These are phyloP conservation scores for Stephania japonica DNA, from an alignment of 164 flowering plant species.

Conservation along the genomic window DNA sequence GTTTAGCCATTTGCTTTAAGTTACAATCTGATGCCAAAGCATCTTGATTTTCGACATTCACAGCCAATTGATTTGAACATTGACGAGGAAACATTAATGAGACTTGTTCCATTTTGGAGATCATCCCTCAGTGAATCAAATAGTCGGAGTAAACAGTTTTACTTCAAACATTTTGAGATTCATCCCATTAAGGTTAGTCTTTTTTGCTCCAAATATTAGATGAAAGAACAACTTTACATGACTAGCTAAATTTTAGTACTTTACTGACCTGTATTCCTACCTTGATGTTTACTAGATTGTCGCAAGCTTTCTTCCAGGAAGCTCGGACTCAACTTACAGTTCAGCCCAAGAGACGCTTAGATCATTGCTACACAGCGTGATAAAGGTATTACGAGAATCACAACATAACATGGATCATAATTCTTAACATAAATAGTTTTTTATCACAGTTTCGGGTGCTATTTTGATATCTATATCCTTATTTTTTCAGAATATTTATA, in stretches of 20 bases:
- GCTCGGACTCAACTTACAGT: slow-evolving; percentile 63
- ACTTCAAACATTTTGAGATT: slow-evolving; percentile 94
- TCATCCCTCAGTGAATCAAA: slow-evolving; percentile 63
- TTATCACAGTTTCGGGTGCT: background rate
- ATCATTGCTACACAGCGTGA: slow-evolving; percentile 83
- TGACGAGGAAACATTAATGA: slow-evolving; percentile 95
- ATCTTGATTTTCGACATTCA: background rate
- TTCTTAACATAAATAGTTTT: slow-evolving; percentile 1
- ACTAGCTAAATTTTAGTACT: slow-evolving; percentile 1
- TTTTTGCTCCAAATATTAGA: slow-evolving; percentile 1
- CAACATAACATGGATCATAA: slow-evolving; percentile 5
- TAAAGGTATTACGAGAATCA: slow-evolving; percentile 49
- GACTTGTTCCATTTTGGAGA: slow-evolving; percentile 87
- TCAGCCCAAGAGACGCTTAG: slow-evolving; percentile 85
- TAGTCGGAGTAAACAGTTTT: slow-evolving; percentile 55
- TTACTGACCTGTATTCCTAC: slow-evolving; percentile 13
- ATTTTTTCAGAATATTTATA: background rate
- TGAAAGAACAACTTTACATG: slow-evolving; percentile 3
- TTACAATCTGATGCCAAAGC: slow-evolving; percentile 1
- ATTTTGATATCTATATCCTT: background rate
- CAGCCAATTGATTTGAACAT: slow-evolving; percentile 88
- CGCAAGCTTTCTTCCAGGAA: slow-evolving; percentile 86
- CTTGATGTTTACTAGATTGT: slow-evolving; percentile 39
- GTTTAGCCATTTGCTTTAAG: background rate
- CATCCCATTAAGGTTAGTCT: slow-evolving; percentile 81